Evolutionary conservation across 2,329 filamentous ascomycete species (phyloP).

Genomic region (Neophaeococcomyces aloes): DNA sequence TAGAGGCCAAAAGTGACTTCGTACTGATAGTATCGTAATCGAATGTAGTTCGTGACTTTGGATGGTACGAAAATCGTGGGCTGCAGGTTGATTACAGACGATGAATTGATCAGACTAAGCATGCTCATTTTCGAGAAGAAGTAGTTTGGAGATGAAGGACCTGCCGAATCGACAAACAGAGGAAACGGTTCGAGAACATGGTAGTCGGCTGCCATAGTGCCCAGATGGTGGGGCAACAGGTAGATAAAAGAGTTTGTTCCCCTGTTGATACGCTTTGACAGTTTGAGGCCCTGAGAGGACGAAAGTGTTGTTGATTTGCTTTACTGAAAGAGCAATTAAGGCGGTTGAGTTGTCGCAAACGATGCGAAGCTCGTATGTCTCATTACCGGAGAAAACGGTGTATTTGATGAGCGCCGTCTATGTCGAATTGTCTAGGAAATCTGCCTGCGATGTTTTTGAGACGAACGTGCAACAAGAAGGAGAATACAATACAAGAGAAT

Average conservation of each 20-base stretch:
- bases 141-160: constrained; percentile 18
- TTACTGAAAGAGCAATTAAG: too few species aligned
- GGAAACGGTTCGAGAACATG: constrained; percentile 20
- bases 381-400: too few species aligned
- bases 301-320: too few species aligned
- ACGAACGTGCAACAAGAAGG: too few species aligned
- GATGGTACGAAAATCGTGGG: constrained; percentile 11
- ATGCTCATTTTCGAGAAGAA: constrained; percentile 21
- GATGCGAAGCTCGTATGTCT: too few species aligned
- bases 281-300: too few species aligned
- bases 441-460: too few species aligned
- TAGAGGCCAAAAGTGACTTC: constrained; percentile 97
- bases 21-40: constrained; percentile 93
- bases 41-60: constrained; percentile 36
- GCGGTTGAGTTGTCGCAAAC: too few species aligned
- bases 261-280: not conserved
- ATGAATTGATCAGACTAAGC: constrained; percentile 15
- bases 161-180: constrained; percentile 20
- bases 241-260: not conserved
- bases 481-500: too few species aligned
- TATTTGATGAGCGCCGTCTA: too few species aligned
- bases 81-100: constrained; percentile 2
- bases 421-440: too few species aligned
- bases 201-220: constrained; percentile 9
- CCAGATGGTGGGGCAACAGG: not conserved